Base-by-base conservation (phyloP, 306 rosid species). In the Fragaria iinumae region DNA sequence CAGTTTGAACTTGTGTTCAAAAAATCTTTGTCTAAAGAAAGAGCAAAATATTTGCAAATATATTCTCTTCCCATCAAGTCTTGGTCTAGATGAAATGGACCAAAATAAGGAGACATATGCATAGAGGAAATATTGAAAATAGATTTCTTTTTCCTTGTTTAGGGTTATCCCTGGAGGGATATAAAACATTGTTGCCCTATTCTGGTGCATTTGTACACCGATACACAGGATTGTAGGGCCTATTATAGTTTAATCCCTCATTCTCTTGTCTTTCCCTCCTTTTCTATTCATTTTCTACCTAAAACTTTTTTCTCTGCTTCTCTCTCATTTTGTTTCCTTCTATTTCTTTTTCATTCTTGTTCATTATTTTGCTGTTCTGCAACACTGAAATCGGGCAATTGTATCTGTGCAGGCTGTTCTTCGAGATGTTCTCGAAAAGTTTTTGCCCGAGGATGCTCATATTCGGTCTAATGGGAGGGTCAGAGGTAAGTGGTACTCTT, bases 371-470 rank as follows among this genome's bases (percentile, higher is more conserved):
- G 36, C 21, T 55, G 12, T n/a, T 14, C 12, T 21, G 14, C 38
- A 2, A 32, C 52, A 55, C 49, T 72, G 39, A 52, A 32, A 23
- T 66, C 27, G 29, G 21, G 68, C 63, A 50, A 69, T 62, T 32
- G 73, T 78, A 74, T 62, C 57, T 85, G 47, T 43, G n/a, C 79
- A 94, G 98, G 97, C 97, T 86, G 98, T 94, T 79, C 93, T 94
- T 11, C 92, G 97, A 41, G 95, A 85, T 47, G 77, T 94, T 79
- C 98, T 94, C 41, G 85, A 79, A 29, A 84, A 80, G 50, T 90
- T 94, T 88, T 87, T 94, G 81, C 98, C 98, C 0, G 90, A 92
- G 59, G 95, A 94, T 83, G 89, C 50, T 70, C 98, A 94, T 86
- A 79, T 84, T 70, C 87, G 89, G 83, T 90, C 93, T 21, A 92